phyloP scores from a whole-genome alignment of 2,329 filamentous ascomycete species.

The Alternaria viburni region DNA sequence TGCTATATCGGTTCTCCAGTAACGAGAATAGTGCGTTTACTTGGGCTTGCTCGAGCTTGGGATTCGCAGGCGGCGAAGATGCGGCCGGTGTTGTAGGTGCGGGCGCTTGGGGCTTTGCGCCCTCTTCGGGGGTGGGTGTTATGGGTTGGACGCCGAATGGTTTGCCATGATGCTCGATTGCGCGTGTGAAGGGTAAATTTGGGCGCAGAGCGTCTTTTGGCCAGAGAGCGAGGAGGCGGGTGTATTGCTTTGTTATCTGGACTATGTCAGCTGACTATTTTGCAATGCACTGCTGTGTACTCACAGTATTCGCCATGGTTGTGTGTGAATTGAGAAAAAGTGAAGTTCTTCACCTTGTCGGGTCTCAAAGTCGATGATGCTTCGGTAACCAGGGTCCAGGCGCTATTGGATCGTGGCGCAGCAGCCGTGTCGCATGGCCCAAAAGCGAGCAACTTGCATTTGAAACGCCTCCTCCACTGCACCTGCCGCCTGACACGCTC shows the following conservation, averaged over 20 bases:
- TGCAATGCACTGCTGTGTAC: not conserved
- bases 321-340: not conserved
- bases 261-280: not conserved
- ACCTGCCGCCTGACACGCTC: constrained; percentile 12
- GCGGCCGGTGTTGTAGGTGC: constrained; percentile 12
- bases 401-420: constrained; percentile 10
- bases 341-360: not conserved
- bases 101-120: constrained; percentile 11
- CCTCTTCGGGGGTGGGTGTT: constrained; percentile 21
- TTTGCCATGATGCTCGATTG: constrained; percentile 51
- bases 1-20: constrained; percentile 64
- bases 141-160: constrained; percentile 38
- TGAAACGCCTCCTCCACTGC: constrained; percentile 18
- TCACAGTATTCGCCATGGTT: constrained; percentile 27
- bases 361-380: constrained; percentile 18
- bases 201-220: constrained; percentile 59
- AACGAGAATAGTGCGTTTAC: constrained; percentile 66
- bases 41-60: constrained; percentile 51
- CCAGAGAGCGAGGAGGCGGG: constrained; percentile 58
- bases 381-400: constrained; percentile 2
- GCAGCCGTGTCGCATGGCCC: constrained; percentile 4
- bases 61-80: constrained; percentile 18
- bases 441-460: constrained; percentile 5
- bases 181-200: constrained; percentile 52
- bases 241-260: constrained; percentile 56